Evolutionary conservation across 1,284 basidiomycete genomes (phyloP).

Genomic region (Pulchroboletus neoregius): DNA sequence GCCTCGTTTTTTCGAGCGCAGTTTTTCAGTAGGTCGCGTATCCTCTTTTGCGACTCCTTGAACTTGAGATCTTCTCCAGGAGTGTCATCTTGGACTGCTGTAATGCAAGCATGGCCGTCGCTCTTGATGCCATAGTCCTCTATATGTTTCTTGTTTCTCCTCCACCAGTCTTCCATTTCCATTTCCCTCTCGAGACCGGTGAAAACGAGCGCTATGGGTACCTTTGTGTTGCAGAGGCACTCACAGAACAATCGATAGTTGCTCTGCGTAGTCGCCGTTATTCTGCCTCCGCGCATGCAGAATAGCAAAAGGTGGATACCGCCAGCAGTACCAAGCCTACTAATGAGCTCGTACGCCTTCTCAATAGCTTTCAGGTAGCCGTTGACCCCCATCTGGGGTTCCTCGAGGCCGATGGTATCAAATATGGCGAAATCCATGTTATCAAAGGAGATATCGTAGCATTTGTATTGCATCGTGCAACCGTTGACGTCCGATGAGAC

Average conservation of each 20-base stretch:
- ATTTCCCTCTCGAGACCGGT: conserved; percentile 39
- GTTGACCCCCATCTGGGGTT: conserved; percentile 32
- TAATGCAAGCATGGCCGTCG: conserved; percentile 38
- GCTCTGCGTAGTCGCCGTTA: conserved; percentile 33
- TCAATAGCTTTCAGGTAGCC: conserved; percentile 33
- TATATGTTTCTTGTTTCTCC: conserved; percentile 32
- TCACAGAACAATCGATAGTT: conserved; percentile 39
- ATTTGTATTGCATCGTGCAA: conserved; percentile 32
- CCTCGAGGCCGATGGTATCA: conserved; percentile 43
- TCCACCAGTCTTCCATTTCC: conserved; percentile 41
- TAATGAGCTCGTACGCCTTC: conserved; percentile 35
- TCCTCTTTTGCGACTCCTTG: conserved; percentile 18
- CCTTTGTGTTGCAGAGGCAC: conserved; percentile 32
- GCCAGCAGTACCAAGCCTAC: conserved; percentile 26
- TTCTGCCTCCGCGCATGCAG: conserved; percentile 36
- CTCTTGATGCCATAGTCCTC: conserved; percentile 32
- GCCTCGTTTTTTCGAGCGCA: conserved; percentile 17
- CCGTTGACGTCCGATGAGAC: conserved; percentile 31
- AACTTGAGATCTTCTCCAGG: conserved; percentile 26
- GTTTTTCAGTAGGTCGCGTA: conserved; percentile 21
- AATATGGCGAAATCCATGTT: conserved; percentile 28
- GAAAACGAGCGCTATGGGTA: conserved; percentile 39
- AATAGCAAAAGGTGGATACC: conserved; percentile 41
- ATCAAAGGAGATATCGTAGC: conserved; percentile 23
- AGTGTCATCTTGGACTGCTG: conserved; percentile 31